Conservation (phyloP, 805 yeast genomes). For the Yamadazyma kitorensis region DNA sequence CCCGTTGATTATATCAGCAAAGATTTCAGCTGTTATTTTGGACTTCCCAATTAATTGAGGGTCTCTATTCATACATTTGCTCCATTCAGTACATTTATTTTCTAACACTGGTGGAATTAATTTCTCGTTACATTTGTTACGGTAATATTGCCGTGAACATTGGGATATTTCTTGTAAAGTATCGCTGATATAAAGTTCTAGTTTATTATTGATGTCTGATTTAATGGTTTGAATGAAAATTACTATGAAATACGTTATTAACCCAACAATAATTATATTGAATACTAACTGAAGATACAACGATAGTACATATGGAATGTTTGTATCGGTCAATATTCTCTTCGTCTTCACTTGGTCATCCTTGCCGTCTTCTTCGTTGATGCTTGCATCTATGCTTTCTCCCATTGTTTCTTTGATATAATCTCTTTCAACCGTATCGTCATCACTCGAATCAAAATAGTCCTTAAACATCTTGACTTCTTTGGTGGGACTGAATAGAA, state of each 20-base stretch:
- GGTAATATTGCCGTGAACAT: constrained; percentile 66
- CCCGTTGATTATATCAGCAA: constrained; percentile 79
- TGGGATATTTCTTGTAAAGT: constrained; percentile 59
- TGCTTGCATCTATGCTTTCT: not conserved
- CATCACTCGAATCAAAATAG: constrained; percentile 15
- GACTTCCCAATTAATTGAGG: constrained; percentile 68
- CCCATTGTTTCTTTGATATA: not conserved
- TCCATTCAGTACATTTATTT: constrained; percentile 68
- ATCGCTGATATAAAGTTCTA: constrained; percentile 60
- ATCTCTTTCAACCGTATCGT: not conserved
- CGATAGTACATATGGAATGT: constrained; percentile 54
- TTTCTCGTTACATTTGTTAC: constrained; percentile 69
- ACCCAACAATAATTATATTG: constrained; percentile 50
- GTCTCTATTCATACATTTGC: constrained; percentile 77
- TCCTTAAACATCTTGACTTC: constrained; percentile 19
- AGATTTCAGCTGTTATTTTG: constrained; percentile 71
- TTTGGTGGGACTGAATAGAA: constrained; percentile 35
- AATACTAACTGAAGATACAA: constrained; percentile 62
- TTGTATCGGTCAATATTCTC: constrained; percentile 34
- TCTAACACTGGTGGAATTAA: constrained; percentile 74
- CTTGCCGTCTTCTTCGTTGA: constrained; percentile 1
- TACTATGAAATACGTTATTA: constrained; percentile 50
- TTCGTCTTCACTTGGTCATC: constrained; percentile 5
- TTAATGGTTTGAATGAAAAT: constrained; percentile 54
- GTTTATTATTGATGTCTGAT: constrained; percentile 68